Evolutionary conservation across 139 green algal genomes (phyloP).

Genomic region (Picochlorum sp.): DNA sequence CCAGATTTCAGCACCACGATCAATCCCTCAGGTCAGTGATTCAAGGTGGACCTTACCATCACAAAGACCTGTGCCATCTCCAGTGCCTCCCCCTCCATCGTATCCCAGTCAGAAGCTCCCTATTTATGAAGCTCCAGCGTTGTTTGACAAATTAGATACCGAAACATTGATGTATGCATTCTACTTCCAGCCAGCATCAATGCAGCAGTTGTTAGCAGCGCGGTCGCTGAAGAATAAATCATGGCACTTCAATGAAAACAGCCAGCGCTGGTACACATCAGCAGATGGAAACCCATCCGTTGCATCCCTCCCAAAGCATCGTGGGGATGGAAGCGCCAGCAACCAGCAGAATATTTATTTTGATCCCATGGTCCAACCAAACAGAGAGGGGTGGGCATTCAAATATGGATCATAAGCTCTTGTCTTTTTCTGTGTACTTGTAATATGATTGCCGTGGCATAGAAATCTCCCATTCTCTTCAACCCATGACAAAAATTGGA

Average conservation of each 20-base stretch:
- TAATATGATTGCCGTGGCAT: no score
- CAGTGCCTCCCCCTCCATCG: conserved; percentile 46
- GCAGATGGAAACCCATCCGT: conserved; percentile 78
- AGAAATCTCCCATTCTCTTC: no score
- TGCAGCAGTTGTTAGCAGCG: conserved; percentile 89
- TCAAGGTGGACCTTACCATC: conserved; percentile 36
- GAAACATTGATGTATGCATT: conserved; percentile 98
- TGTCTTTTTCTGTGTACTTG: no score
- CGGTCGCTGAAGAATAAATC: conserved; percentile 85
- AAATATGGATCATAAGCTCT: no score
- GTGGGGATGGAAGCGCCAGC: background rate
- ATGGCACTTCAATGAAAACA: conserved; percentile 94
- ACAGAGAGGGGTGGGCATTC: no score
- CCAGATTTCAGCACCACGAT: conserved; percentile 27
- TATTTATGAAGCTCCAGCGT: conserved; percentile 65
- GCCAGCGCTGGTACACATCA: conserved; percentile 83
- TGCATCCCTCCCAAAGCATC: conserved; percentile 36
- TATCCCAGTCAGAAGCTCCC: conserved; percentile 59
- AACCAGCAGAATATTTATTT: no score
- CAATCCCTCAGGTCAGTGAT: conserved; percentile 63
- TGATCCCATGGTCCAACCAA: no score
- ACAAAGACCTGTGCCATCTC: conserved; percentile 43
- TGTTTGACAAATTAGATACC: conserved; percentile 88
- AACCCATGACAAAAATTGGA: conserved; percentile 8
- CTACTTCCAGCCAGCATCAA: conserved; percentile 86